Evolutionary conservation across 1,284 basidiomycete species (phyloP), one percentile per base, ranked within the genome.

Genomic region (Afroboletus lepidellus): DNA sequence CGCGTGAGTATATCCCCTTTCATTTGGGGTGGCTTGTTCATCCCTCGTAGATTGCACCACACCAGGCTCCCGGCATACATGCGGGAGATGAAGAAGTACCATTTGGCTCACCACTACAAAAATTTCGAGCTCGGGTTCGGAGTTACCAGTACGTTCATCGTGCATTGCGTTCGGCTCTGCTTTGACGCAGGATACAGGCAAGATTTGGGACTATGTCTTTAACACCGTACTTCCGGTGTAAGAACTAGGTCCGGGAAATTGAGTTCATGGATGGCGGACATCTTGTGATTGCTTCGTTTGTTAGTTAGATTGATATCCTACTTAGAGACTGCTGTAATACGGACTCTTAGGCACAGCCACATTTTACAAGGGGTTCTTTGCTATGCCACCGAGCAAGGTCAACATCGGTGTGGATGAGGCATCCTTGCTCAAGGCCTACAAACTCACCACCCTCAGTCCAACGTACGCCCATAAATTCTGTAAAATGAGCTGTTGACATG

Each of bases 101-200:
- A 99, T 66, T 83, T 99, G 58, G 94, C 94, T n/a, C 95, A 98
- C 68, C 96, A 98, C 72, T 98, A 95, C 79, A 95, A 96, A 75
- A 94, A 98, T 78, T 97, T 93, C 68, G 94, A 98, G 69, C 86
- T 98, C 44, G 96, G 94, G n/a, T 99, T 96, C 65, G 96, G 96
- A 44, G 96, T 99, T 20, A 98, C 90, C 6, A 92, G 89, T 88
- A 59, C 50, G 81, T 72, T 43, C 27, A 20, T 53, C 48, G 41
- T 47, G 49, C n/a, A 9, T 43, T 24, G 16, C 18, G 21, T 16
- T 20, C 23, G 41, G 36, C 36, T 21, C 8, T 39, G 38, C 23
- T 46, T 50, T 66, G 32, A 60, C 42, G 23, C 13, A 33, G 42
- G 46, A 48, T 50, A 3, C 74, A 76, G 87, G 86, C 73, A 96